Evolutionary conservation across 2,329 filamentous ascomycete species (phyloP).

Genomic region (Aspergillus phoenicis): DNA sequence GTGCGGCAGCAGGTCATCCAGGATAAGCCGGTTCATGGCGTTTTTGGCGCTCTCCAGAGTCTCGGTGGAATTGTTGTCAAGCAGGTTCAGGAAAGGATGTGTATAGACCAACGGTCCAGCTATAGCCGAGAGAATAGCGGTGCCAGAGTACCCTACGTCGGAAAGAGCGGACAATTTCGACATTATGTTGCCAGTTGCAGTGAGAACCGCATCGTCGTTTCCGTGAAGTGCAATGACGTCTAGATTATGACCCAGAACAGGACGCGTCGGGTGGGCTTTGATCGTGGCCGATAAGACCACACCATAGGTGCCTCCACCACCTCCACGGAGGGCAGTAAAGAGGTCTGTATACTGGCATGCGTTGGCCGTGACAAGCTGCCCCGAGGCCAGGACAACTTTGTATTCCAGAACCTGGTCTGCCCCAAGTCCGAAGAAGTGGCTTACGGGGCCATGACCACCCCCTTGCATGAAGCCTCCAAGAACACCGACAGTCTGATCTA

Average conservation of each 20-base stretch:
- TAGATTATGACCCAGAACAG: slow-evolving; percentile 12
- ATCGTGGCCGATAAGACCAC: slow-evolving; percentile 25
- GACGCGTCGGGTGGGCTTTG: slow-evolving; percentile 21
- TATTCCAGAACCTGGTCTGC: slow-evolving; percentile 51
- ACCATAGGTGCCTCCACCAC: slow-evolving; percentile 38
- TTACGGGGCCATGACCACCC: slow-evolving; percentile 46
- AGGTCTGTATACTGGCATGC: slow-evolving; percentile 36
- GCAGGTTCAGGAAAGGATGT: slow-evolving; percentile 11
- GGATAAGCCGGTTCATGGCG: slow-evolving; percentile 6
- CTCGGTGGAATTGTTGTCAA: slow-evolving; percentile 10
- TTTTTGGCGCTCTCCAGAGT: slow-evolving; percentile 10
- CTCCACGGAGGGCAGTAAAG: slow-evolving; percentile 43
- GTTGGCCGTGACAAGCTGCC: slow-evolving; percentile 38
- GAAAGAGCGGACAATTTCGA: slow-evolving; percentile 14
- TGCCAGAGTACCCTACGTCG: slow-evolving; percentile 19
- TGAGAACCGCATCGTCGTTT: background rate
- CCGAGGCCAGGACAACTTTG: slow-evolving; percentile 45
- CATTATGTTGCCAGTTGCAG: slow-evolving; percentile 6
- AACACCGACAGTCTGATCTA: slow-evolving; percentile 21
- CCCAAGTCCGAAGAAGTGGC: slow-evolving; percentile 46
- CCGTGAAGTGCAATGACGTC: background rate
- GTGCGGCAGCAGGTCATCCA: slow-evolving; percentile 10
- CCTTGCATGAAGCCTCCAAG: slow-evolving; percentile 45
- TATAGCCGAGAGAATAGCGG: background rate
- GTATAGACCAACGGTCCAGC: slow-evolving; percentile 5